Evolutionary conservation across 306 rosid genomes (phyloP), one percentile per base, ranked within the genome.

Genomic region (Argentina anserina): DNA sequence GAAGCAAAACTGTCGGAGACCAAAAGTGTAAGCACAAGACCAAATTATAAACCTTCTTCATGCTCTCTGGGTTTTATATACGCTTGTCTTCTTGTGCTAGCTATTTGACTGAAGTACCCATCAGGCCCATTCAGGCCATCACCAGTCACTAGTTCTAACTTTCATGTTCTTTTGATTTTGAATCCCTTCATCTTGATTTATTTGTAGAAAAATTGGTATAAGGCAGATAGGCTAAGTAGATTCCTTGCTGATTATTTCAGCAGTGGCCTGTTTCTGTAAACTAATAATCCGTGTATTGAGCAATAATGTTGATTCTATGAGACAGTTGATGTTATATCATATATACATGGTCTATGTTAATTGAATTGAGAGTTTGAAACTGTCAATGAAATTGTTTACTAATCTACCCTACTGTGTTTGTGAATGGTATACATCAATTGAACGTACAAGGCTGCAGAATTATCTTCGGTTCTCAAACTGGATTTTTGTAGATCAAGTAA

Each of bases 21-120:
- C 78, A 78, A 14, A 12, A 9, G 6, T 93, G 98, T 62, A 25
- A 15, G 9, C 70, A 71, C 65, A 81, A 78, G 61, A 81, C 86
- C 0, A 74, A 82, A 70, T 74, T 91, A 49, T 86, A n/a, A 79
- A 67, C 40, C 15, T 11, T 47, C 23, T 18, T 39, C 26, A 15
- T 45, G 67, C 42, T 42, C 0, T 62, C 33, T 42, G 14, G 68
- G 56, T 41, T 59, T 31, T 56, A 25, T 69, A 31, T 31, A 18
- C 29, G 40, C 20, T 12, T 11, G 60, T 53, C 60, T 53, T 21
- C 60, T 53, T 53, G 29, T 39, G 69, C 41, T 29, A 23, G 40
- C 12, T 28, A 60, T 14, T 60, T 17, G 25, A 14, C 40, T 15
- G 65, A 60, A 7, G 2, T 60, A 37, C 25, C 6, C 9, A 9